Base-by-base conservation (phyloP, 495 filamentous ascomycete genomes). In the Hypoxylon lienhwacheense region DNA sequence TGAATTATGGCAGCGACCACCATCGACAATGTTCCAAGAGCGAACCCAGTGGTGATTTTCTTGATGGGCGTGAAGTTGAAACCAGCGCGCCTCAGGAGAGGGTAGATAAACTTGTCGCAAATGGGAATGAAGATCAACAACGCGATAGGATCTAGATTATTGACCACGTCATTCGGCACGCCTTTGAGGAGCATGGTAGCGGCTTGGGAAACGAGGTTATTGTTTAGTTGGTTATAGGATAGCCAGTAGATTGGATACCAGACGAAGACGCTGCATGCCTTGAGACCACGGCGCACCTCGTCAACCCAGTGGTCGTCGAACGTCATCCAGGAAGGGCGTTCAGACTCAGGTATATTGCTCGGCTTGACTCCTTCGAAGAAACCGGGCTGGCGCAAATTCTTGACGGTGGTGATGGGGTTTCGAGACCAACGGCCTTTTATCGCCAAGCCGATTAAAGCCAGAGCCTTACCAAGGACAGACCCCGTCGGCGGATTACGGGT, bases 61-160 rank as follows among this genome's bases (percentile, higher is more conserved):
- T 85, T 89, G 59, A 92, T 73, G 1, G 89, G 87, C 0, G 84
- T 85, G 56, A 91, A 84, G 15, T 82, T 76, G 69, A 90, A 73
- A 3, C 81, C 79, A 12, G 72, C 55, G 33, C 77, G 82, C 44
- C 85, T 82, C 10, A 92, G 70, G 5, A 63, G 61, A 0, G 89
- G 89, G 65, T 90, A 93, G 42, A 91, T 21, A 44, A 88, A 24
- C 7, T 76, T 69, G 61, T 93, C 89, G 55, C 80, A 76, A 47
- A 92, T 77, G 6, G 89, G 89, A 46, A 92, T 90, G 53, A 91
- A 79, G 67, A 93, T 87, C 65, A 92, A 79, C 28, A 91, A 70
- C 1, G 86, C 76, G 49, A 92, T 73, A 8, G 89, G 87, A 65
- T 91, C 84, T 21, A 93, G 78, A 65, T 91, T 93, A 57, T 79